Evolutionary conservation across 2,329 filamentous ascomycete genomes (phyloP), one percentile per base, ranked within the genome.

Genomic region (Colletotrichum sp.): DNA sequence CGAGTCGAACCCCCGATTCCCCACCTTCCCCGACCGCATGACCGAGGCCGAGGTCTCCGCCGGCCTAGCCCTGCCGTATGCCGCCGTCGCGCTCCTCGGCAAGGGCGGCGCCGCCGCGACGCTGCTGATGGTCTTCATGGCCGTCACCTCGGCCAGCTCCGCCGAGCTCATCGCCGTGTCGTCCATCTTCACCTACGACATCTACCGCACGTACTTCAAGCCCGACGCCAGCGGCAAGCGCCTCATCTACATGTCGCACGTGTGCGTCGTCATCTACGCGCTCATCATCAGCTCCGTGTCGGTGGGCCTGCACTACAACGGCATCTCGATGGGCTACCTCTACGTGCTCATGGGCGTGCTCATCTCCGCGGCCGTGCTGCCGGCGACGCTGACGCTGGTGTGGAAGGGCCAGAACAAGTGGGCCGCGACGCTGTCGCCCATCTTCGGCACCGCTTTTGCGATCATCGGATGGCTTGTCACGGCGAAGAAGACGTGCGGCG

Each of bases 341-440:
- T 97, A 97, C 81, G 87, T 98, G 2, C 91, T 98, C 81, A 98
- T 98, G 96, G 96, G 96, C 9, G 94, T 96, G 66, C 95, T 98
- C 80, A 97, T 98, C 81, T 95, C 93, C 0, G 92, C 94, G 0
- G 96, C 95, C 4, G 95, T 98, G 5, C 89, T 98, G 14, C 96
- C 96, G 0, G 94, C 95, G 0, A 93, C 95, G 0, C 86, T 98
- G 77, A 94, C 95, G 0, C 89, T 98, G 0, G 88, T 96, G 74
- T 98, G 95, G 95, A 91, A 90, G 65, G 91, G 93, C 3, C 95
- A 97, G 83, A 95, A 94, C 79, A 91, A 90, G 86, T 90, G 90
- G 80, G 94, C 94, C 1, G 94, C 94, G 0, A 92, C 91, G 3
- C 85, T 92, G 13, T 91, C 92, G 0, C 94, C 94, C 0, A 87